Conservation (phyloP, 371 early-diverging fungal species). For the Actinomortierella wolfii region DNA sequence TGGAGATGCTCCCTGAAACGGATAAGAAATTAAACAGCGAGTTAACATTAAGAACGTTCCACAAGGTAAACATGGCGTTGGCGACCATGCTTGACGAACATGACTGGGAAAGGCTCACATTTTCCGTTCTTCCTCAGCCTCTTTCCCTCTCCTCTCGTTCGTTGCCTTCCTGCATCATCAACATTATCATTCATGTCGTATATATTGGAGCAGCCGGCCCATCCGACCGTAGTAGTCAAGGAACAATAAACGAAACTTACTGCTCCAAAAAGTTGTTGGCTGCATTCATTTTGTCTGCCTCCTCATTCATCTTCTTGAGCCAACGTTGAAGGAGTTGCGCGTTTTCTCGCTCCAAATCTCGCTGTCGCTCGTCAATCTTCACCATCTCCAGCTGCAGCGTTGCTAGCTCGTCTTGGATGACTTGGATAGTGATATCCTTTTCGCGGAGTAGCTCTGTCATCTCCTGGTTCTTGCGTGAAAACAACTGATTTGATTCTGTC, state of each 20-base stretch:
- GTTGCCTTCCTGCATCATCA: too few relatives aligned
- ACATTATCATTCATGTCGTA: too few relatives aligned
- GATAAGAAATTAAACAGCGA: too few relatives aligned
- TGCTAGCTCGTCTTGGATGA: slow-evolving; percentile 91
- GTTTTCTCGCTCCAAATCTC: slow-evolving; percentile 82
- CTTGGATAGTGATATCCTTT: slow-evolving; percentile 89
- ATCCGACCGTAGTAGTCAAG: too few relatives aligned
- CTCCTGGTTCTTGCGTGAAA: slow-evolving; percentile 55
- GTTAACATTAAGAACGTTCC: too few relatives aligned
- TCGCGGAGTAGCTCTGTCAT: slow-evolving; percentile 69
- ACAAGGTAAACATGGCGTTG: too few relatives aligned
- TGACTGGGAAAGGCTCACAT: too few relatives aligned
- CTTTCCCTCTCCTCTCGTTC: too few relatives aligned
- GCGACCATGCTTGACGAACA: too few relatives aligned
- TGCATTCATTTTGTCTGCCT: slow-evolving; percentile 93
- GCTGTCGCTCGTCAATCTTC: slow-evolving; percentile 81
- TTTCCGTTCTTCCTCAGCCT: too few relatives aligned
- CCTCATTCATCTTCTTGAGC: slow-evolving; percentile 92
- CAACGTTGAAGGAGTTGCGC: slow-evolving; percentile 85
- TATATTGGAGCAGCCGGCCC: too few relatives aligned
- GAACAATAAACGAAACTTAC: slow-evolving; percentile 53
- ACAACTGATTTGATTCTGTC: slow-evolving; percentile 45
- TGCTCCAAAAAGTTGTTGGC: slow-evolving; percentile 84
- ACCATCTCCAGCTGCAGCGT: slow-evolving; percentile 89
- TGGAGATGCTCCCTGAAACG: too few relatives aligned